Evolutionary conservation across 805 yeast genomes (phyloP).

Genomic region (Candida pini): DNA sequence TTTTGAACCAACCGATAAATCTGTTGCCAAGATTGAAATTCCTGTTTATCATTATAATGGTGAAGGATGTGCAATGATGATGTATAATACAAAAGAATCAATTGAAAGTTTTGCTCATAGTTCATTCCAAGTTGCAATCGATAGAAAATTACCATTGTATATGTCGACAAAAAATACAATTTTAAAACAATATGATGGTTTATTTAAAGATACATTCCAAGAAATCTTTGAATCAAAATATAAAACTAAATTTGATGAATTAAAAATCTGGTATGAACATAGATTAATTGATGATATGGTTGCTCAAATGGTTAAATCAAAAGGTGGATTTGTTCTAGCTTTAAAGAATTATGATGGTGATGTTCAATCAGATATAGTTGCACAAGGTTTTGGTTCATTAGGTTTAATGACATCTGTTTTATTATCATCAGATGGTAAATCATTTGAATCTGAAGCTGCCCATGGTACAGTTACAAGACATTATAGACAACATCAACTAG

Average conservation of each 20-base stretch:
- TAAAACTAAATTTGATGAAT: conserved; percentile 49
- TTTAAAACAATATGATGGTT: conserved; percentile 75
- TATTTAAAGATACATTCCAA: conserved; percentile 76
- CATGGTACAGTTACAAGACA: conserved; percentile 89
- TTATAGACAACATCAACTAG: conserved; percentile 74
- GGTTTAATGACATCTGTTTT: conserved; percentile 82
- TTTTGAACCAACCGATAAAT: conserved; percentile 58
- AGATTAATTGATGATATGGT: conserved; percentile 85
- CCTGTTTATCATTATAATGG: conserved; percentile 60
- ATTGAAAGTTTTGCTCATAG: conserved; percentile 75
- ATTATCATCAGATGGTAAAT: conserved; percentile 79
- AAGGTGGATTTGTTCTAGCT: conserved; percentile 78
- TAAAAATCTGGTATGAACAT: conserved; percentile 70
- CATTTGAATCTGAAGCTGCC: conserved; percentile 84
- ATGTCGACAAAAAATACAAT: conserved; percentile 77
- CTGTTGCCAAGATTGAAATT: conserved; percentile 38
- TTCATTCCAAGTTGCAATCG: conserved; percentile 68
- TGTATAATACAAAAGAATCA: conserved; percentile 80
- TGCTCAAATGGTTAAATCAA: conserved; percentile 81
- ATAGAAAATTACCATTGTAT: conserved; percentile 57
- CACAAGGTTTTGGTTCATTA: conserved; percentile 81
- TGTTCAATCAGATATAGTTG: conserved; percentile 79
- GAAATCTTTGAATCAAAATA: conserved; percentile 56
- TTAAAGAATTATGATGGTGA: conserved; percentile 84
- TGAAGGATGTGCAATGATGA: conserved; percentile 71